Base-by-base conservation (phyloP, 1,284 basidiomycete species). In the Neonothopanus nambi region DNA sequence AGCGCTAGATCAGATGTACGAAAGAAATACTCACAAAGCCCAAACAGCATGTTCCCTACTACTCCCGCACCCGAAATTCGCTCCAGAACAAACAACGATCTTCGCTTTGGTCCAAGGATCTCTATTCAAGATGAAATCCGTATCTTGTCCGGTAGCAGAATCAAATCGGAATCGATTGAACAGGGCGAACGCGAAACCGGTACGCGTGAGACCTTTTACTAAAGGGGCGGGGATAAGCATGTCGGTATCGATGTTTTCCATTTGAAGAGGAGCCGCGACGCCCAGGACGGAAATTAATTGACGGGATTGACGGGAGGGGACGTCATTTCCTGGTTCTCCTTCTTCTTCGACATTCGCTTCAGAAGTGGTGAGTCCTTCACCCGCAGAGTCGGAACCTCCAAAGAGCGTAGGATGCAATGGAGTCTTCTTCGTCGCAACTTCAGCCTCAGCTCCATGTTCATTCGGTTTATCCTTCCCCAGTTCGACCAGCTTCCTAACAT, bases 151-250 rank as follows among this genome's bases (percentile, higher is more conserved):
- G 3, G 93, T 93, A 58, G 83, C 76, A 4, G 86, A 83, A 65
- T 95, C 84, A 66, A 86, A 89, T 43, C 95, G 85, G 49, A 94
- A 76, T 18, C 89, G 83, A 68, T 81, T 91, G 77, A 98, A 98
- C 52, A 96, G 75, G 12, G 90, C 93, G 53, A 88, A 77, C n/a
- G 91, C 91, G 48, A 97, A 80, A 45, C 95, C 95, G 21, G 94
- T 95, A 52, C 94, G 84, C 73, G 95, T 94, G 60, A 97, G 75
- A 5, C 93, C 95, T 75, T 96, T 97, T 69, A 97, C 74, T 78
- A 95, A 96, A 68, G 93, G 91, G 67, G 95, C 95, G 5, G 95
- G 95, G 65, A 97, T 95, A 68, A 98, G 95, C 87, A 92, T 93
- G 68, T 98, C 95, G 49, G 95, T 98, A 71, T 98, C 95, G 58